Percentiles rank a stretch among this genome's conserved stretches.
These are phyloP conservation scores for Fraxinus americana DNA, from an alignment of 257 asterid genomes.

Conservation along the genomic window DNA sequence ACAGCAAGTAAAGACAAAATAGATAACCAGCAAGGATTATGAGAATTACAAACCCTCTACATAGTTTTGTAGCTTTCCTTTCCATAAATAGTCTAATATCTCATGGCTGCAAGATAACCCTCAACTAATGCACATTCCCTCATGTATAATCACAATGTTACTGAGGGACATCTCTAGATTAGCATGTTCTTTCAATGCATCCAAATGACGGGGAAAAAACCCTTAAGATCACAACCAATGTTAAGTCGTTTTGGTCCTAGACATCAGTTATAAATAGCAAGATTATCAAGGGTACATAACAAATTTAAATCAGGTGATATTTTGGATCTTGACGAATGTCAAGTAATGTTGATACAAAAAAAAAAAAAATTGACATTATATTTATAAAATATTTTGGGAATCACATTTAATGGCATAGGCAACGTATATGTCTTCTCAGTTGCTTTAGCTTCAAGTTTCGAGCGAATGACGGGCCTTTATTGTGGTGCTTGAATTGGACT, in stretches of 20 bases:
- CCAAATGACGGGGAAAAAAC: neutral
- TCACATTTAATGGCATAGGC: neutral
- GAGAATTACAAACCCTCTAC: neutral
- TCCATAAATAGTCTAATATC: neutral
- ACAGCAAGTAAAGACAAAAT: neutral
- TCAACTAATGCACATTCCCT: neutral
- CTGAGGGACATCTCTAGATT: neutral
- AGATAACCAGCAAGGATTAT: neutral
- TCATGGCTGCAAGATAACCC: constrained; percentile 1
- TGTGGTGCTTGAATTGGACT: neutral
- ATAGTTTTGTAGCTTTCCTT: neutral
- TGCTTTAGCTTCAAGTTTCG: constrained; percentile 9
- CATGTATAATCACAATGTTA: neutral
- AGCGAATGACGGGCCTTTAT: neutral
- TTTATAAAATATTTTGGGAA: neutral
- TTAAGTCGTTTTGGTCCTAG: neutral
- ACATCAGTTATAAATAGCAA: neutral
- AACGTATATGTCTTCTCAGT: neutral
- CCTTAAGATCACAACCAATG: neutral
- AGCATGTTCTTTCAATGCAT: neutral
- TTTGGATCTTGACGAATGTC: neutral
- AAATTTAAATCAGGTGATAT: neutral
- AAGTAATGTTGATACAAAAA: neutral
- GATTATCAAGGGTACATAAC: neutral
- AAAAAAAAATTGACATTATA: neutral